phyloP scores from a whole-genome alignment of 192 early-diverging fungal genomes.

The Chytriomyces confervae region DNA sequence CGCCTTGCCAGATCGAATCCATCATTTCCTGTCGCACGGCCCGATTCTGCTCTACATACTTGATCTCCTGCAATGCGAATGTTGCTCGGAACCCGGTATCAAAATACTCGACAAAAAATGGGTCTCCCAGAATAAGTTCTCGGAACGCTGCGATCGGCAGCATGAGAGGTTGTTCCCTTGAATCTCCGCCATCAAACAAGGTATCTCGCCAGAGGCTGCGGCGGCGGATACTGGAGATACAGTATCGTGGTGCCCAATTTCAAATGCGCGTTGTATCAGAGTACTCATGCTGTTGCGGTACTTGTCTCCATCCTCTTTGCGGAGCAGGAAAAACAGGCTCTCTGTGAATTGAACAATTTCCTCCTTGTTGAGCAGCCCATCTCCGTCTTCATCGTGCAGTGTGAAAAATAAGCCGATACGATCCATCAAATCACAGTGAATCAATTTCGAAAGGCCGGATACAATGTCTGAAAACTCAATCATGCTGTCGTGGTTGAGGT shows the following conservation, averaged over 20 bases:
- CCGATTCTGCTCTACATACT: conserved; percentile 43
- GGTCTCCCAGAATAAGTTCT: conserved; percentile 85
- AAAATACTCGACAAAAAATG: conserved; percentile 83
- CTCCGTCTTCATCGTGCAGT: conserved; percentile 74
- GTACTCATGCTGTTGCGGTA: conserved; percentile 65
- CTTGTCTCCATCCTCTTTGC: too few relatives aligned
- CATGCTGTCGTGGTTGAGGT: conserved; percentile 54
- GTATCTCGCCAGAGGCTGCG: too few relatives aligned
- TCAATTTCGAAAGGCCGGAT: conserved; percentile 72
- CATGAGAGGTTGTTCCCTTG: too few relatives aligned
- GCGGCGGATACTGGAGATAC: neutral
- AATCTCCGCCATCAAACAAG: too few relatives aligned
- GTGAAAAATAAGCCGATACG: conserved; percentile 83
- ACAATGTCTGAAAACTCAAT: conserved; percentile 82
- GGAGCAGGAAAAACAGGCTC: conserved; percentile 80
- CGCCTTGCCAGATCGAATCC: conserved; percentile 46
- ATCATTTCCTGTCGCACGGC: conserved; percentile 47
- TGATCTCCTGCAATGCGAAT: conserved; percentile 65
- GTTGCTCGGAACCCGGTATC: conserved; percentile 66
- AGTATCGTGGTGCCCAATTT: conserved; percentile 49
- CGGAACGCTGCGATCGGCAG: conserved; percentile 57
- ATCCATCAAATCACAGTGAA: conserved; percentile 77
- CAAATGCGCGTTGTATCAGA: conserved; percentile 71
- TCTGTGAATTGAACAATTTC: conserved; percentile 87
- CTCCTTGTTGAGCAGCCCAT: conserved; percentile 70